A percentile compares a stretch with the other conserved stretches of the same genome.
These are phyloP conservation scores for Tricholoma sp. DNA, from an alignment of 768 basidiomycete species.

Conservation along the genomic window DNA sequence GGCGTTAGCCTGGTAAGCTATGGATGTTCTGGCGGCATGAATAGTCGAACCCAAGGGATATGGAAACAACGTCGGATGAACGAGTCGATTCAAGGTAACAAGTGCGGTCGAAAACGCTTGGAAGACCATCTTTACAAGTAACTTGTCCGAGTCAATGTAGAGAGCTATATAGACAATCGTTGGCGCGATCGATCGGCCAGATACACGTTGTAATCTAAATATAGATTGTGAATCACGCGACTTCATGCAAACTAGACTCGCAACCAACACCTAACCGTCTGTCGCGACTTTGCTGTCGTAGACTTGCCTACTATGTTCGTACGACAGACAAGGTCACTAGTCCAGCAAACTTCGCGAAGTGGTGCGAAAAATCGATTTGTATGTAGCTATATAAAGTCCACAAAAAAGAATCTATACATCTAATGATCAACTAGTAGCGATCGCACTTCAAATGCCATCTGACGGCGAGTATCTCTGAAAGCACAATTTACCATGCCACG, in stretches of 20 bases:
- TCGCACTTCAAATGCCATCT: too few relatives aligned
- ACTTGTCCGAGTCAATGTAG: not conserved
- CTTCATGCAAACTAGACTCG: too few relatives aligned
- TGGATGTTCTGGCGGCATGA: slow-evolving; percentile 40
- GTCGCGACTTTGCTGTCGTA: too few relatives aligned
- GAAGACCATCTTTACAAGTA: not conserved
- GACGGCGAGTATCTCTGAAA: too few relatives aligned
- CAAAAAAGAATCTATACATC: not conserved
- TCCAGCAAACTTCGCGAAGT: too few relatives aligned
- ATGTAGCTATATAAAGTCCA: not conserved
- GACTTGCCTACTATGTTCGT: too few relatives aligned
- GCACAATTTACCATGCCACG: too few relatives aligned
- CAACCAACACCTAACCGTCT: too few relatives aligned
- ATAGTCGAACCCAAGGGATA: slow-evolving; percentile 34
- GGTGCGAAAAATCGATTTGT: too few relatives aligned
- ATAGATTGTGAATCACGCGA: not conserved
- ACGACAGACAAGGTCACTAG: too few relatives aligned
- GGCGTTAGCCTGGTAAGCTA: slow-evolving; percentile 37
- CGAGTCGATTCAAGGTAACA: slow-evolving; percentile 23
- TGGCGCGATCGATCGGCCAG: not conserved
- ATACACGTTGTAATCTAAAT: not conserved
- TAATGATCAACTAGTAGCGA: too few relatives aligned
- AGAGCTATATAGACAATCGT: too few relatives aligned
- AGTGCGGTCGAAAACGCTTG: slow-evolving; percentile 10
- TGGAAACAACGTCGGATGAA: slow-evolving; percentile 36